Evolutionary conservation across 192 early-diverging fungal species (phyloP).

Genomic region (Kickxella alabastrina): DNA sequence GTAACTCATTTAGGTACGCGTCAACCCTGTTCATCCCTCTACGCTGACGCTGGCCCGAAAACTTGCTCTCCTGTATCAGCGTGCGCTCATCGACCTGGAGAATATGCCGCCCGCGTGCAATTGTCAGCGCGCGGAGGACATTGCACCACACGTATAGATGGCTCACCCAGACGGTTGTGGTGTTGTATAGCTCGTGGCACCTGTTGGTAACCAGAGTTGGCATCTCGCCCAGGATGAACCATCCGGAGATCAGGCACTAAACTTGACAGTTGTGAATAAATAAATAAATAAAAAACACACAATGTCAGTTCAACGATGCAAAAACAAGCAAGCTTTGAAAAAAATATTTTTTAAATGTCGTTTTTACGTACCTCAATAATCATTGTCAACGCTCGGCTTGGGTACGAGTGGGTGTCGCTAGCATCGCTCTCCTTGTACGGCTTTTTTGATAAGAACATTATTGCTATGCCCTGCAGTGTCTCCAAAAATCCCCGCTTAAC

Average conservation of each 20-base stretch:
- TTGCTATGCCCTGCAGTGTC: conserved; percentile 10
- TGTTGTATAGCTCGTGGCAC: conserved; percentile 15
- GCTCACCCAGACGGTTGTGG: conserved; percentile 27
- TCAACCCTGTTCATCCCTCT: conserved; percentile 40
- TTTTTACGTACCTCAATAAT: conserved; percentile 25
- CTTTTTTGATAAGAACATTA: conserved; percentile 13
- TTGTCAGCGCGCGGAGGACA: conserved; percentile 34
- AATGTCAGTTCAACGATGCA: neutral
- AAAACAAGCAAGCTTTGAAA: neutral
- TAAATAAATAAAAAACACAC: neutral
- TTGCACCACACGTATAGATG: conserved; percentile 45
- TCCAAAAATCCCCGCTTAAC: conserved; percentile 14
- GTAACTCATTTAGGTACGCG: conserved; percentile 18
- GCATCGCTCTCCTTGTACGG: conserved; percentile 10
- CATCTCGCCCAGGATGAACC: conserved; percentile 16
- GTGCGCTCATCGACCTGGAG: conserved; percentile 36
- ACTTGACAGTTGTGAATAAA: neutral
- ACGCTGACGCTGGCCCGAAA: conserved; percentile 40
- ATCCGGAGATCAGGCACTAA: conserved; percentile 36
- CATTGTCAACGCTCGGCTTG: conserved; percentile 34
- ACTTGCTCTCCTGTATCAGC: conserved; percentile 50
- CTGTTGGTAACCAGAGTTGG: conserved; percentile 1
- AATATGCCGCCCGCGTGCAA: conserved; percentile 39
- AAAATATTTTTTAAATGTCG: neutral
- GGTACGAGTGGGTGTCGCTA: conserved; percentile 11